These are phyloP conservation scores for Lachancea sp. DNA, from an alignment of 805 yeast genomes.

Conservation along the genomic window DNA sequence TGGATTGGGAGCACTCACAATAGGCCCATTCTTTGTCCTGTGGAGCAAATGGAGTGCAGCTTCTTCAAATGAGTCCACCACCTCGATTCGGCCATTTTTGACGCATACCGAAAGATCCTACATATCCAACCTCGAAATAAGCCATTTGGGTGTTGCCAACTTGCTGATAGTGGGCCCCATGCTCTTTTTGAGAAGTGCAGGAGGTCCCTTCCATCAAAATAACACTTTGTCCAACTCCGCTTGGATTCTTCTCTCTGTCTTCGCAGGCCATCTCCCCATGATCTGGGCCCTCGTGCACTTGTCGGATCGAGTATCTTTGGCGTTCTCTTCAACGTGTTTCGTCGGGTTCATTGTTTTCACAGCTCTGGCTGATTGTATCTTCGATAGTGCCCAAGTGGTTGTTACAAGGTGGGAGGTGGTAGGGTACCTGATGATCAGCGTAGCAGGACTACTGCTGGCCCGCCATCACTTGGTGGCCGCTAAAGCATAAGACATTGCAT, in stretches of 20 bases:
- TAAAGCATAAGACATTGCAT: neutral
- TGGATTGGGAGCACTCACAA: conserved; percentile 28
- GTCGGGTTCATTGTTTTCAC: conserved; percentile 24
- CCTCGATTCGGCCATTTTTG: neutral
- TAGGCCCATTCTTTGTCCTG: conserved; percentile 30
- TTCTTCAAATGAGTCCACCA: neutral
- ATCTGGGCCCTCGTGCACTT: conserved; percentile 21
- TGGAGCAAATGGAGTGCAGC: conserved; percentile 26
- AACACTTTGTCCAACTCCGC: neutral
- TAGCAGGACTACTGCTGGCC: conserved; percentile 21
- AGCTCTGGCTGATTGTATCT: conserved; percentile 29
- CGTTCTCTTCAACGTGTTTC: conserved; percentile 25
- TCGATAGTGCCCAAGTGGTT: conserved; percentile 25
- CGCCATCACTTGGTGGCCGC: conserved; percentile 10
- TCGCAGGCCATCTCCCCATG: conserved; percentile 23
- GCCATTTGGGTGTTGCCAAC: conserved; percentile 17
- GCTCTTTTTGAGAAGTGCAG: neutral
- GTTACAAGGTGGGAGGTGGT: conserved; percentile 31
- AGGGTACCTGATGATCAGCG: conserved; percentile 24
- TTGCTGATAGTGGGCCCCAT: conserved; percentile 6
- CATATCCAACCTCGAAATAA: conserved; percentile 16
- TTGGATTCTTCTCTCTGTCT: conserved; percentile 3
- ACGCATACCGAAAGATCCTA: neutral
- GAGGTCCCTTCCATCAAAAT: neutral
- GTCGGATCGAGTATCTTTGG: conserved; percentile 22